These are phyloP conservation scores for Physcomitrium patens DNA, from an alignment of 225 moss, liverwort and hornwort species.

Conservation along the genomic window DNA sequence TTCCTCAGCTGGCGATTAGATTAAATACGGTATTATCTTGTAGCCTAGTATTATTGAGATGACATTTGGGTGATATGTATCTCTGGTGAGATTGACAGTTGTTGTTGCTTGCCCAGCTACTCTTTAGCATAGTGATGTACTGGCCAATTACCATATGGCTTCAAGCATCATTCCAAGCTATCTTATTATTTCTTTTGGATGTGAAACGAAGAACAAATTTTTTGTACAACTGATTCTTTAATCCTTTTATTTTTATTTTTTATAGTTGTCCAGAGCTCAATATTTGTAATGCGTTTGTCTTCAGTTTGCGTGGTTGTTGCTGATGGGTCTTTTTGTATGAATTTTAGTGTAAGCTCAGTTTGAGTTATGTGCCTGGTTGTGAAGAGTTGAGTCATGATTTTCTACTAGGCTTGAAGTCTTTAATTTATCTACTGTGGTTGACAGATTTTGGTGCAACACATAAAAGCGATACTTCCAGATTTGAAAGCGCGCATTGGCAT, in stretches of 20 bases:
- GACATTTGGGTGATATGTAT: background rate
- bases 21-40: slow-evolving; percentile 62
- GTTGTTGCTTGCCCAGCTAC: background rate
- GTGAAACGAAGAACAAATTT: background rate
- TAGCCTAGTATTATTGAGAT: slow-evolving; percentile 6
- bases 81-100: slow-evolving; percentile 21
- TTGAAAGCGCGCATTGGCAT: slow-evolving; percentile 94
- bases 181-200: background rate
- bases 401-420: slow-evolving; percentile 18
- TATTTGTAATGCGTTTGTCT: slow-evolving; percentile 14
- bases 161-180: too few species aligned
- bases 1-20: slow-evolving; percentile 93
- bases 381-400: slow-evolving; percentile 15
- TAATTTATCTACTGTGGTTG: slow-evolving; percentile 14
- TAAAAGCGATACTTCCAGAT: slow-evolving; percentile 91
- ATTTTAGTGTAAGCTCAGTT: background rate
- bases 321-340: background rate
- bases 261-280: slow-evolving; percentile 9
- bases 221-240: slow-evolving; percentile 3
- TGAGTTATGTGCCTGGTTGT: slow-evolving; percentile 20
- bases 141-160: too few species aligned
- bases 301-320: background rate
- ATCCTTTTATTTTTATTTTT: background rate
- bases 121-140: slow-evolving; percentile 7
- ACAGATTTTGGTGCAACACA: slow-evolving; percentile 97